Evolutionary conservation across 345 rosid species (phyloP).

Genomic region (Laguncularia racemosa): DNA sequence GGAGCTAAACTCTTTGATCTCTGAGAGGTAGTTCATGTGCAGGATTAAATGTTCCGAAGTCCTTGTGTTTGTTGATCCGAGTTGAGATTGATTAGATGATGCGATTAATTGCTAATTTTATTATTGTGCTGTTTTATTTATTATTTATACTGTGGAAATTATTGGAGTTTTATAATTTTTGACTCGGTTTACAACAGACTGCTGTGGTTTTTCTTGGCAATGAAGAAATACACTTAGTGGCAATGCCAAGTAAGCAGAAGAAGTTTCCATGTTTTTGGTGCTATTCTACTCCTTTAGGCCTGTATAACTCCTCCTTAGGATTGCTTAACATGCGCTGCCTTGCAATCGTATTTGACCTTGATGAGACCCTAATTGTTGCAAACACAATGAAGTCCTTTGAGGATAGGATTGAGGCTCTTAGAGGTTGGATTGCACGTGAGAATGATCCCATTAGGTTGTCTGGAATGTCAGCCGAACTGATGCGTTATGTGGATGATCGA

Average conservation of each 20-base stretch:
- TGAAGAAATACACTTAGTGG: conserved; percentile 91
- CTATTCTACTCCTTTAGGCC: conserved; percentile 60
- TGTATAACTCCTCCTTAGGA: conserved; percentile 67
- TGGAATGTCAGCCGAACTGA: conserved; percentile 78
- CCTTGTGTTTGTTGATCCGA: no score
- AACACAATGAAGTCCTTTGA: conserved; percentile 95
- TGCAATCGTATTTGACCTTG: conserved; percentile 92
- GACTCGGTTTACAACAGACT: conserved; percentile 36
- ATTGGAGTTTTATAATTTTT: background rate
- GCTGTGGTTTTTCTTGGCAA: conserved; percentile 77
- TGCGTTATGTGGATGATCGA: conserved; percentile 70
- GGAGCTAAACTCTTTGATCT: no score
- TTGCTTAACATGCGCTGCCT: conserved; percentile 83
- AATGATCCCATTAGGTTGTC: conserved; percentile 45
- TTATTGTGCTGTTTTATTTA: no score
- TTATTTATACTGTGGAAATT: no score
- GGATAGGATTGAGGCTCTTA: conserved; percentile 74
- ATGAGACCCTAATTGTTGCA: conserved; percentile 94
- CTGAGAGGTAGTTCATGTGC: no score
- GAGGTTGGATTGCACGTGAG: conserved; percentile 77
- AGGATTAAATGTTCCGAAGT: no score
- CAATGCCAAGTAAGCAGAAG: conserved; percentile 99
- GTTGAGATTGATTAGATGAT: no score
- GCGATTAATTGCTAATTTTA: no score
- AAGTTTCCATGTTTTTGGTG: conserved; percentile 99